These are phyloP conservation scores for Cutaneotrichosporon arboriforme DNA, from an alignment of 1,284 basidiomycete species.

Conservation along the genomic window DNA sequence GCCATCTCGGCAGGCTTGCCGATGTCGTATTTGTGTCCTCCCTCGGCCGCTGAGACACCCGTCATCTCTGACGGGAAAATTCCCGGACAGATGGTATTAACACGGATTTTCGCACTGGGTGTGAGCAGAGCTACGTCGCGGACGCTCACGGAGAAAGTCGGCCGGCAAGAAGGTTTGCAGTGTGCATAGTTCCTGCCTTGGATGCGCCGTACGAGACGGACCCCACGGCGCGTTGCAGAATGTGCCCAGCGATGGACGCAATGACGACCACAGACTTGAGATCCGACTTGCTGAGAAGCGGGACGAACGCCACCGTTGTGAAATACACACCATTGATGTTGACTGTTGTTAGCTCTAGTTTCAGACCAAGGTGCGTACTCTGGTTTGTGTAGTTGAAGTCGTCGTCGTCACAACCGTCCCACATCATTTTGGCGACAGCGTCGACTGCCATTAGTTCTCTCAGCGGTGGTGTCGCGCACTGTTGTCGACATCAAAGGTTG, in stretches of 20 bases:
- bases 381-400: conserved; percentile 27
- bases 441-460: conserved; percentile 21
- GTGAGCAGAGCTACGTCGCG: conserved; percentile 13
- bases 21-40: conserved; percentile 22
- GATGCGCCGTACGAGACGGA: conserved; percentile 42
- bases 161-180: conserved; percentile 31
- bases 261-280: conserved; percentile 41
- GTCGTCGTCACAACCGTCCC: conserved; percentile 36
- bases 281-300: conserved; percentile 38
- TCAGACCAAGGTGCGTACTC: conserved; percentile 9
- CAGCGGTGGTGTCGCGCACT: conserved; percentile 18
- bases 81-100: conserved; percentile 39
- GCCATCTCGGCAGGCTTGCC: conserved; percentile 22
- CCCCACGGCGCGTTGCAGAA: conserved; percentile 32
- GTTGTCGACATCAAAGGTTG: conserved; percentile 30
- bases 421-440: conserved; percentile 33
- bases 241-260: conserved; percentile 40
- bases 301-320: conserved; percentile 38
- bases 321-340: conserved; percentile 43
- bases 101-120: conserved; percentile 32
- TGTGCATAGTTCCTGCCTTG: conserved; percentile 39
- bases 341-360: conserved; percentile 20
- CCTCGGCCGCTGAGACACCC: conserved; percentile 14
- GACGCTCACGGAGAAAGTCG: conserved; percentile 30
- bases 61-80: conserved; percentile 44